phyloP scores from a whole-genome alignment of 1,284 basidiomycete genomes.

The Phaffia rhodozyma region DNA sequence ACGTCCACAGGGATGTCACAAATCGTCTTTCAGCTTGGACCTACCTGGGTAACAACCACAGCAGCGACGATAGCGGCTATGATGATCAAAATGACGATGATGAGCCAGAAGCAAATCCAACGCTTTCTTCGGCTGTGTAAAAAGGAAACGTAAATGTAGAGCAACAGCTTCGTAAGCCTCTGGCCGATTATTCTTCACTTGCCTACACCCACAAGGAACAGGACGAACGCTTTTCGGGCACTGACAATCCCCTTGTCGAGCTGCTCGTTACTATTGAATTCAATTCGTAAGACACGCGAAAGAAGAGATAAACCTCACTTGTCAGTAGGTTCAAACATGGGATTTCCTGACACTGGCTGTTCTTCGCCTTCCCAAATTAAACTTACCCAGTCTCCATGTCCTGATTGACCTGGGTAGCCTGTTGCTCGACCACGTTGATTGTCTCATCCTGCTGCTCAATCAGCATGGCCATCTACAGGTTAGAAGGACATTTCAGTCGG shows the following conservation, averaged over 20 bases:
- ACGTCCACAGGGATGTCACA: background rate
- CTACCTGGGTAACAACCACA: conserved; percentile 24
- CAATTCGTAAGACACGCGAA: conserved; percentile 38
- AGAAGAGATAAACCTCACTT: background rate
- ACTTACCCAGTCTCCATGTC: conserved; percentile 60
- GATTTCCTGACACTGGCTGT: conserved; percentile 6
- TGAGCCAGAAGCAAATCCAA: conserved; percentile 63
- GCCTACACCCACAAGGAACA: conserved; percentile 19
- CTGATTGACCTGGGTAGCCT: conserved; percentile 49
- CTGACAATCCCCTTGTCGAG: conserved; percentile 63
- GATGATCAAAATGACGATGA: conserved; percentile 41
- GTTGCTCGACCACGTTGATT: conserved; percentile 51
- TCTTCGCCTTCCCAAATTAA: background rate
- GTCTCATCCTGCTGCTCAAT: conserved; percentile 68
- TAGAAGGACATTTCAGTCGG: background rate
- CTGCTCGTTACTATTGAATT: conserved; percentile 32
- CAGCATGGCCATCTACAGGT: conserved; percentile 56
- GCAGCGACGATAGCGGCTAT: conserved; percentile 38
- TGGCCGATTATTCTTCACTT: conserved; percentile 68
- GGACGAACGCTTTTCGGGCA: conserved; percentile 47
- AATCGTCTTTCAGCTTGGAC: background rate
- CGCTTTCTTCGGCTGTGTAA: background rate
- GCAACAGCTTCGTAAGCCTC: conserved; percentile 43
- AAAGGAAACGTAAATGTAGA: background rate
- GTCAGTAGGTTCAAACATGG: background rate